Evolutionary conservation across 495 filamentous ascomycete species (phyloP).

Genomic region (Penicillium atrosanguineum): DNA sequence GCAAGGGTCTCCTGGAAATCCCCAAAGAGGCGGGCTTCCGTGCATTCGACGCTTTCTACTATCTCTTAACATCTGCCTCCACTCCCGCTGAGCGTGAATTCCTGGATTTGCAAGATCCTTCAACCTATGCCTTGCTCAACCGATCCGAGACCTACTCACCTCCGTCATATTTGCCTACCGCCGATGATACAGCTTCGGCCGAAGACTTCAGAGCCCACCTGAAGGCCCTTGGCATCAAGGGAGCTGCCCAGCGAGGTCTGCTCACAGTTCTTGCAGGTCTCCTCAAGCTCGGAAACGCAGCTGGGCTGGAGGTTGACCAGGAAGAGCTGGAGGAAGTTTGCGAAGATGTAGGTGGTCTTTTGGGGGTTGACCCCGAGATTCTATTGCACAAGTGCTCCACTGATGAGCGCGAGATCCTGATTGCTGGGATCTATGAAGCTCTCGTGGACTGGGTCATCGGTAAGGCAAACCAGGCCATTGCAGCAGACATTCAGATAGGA

Average conservation of each 20-base stretch:
- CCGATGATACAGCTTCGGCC: slow-evolving; percentile 87
- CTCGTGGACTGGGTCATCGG: slow-evolving; percentile 91
- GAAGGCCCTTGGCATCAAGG: slow-evolving; percentile 89
- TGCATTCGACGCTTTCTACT: slow-evolving; percentile 99
- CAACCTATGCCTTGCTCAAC: slow-evolving; percentile 73
- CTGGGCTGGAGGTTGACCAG: slow-evolving; percentile 80
- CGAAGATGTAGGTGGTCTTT: slow-evolving; percentile 81
- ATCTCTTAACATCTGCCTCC: slow-evolving; percentile 84
- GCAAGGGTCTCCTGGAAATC: slow-evolving; percentile 76
- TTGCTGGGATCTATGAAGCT: slow-evolving; percentile 88
- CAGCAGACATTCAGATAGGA: slow-evolving; percentile 64
- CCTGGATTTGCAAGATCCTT: slow-evolving; percentile 76
- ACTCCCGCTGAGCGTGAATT: slow-evolving; percentile 90
- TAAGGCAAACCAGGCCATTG: slow-evolving; percentile 88
- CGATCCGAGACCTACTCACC: slow-evolving; percentile 83
- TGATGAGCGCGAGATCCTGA: slow-evolving; percentile 75
- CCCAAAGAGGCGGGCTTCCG: slow-evolving; percentile 77
- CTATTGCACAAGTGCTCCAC: slow-evolving; percentile 76
- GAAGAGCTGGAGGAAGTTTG: slow-evolving; percentile 84
- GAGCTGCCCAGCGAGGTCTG: slow-evolving; percentile 71
- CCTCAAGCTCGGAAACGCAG: slow-evolving; percentile 85
- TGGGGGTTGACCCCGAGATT: slow-evolving; percentile 85
- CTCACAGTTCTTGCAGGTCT: slow-evolving; percentile 82
- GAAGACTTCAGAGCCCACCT: slow-evolving; percentile 86
- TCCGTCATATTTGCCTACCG: slow-evolving; percentile 86